Evolutionary conservation across 805 yeast genomes (phyloP), one percentile per base, ranked within the genome.

Genomic region (Nakazawaea siamensis): DNA sequence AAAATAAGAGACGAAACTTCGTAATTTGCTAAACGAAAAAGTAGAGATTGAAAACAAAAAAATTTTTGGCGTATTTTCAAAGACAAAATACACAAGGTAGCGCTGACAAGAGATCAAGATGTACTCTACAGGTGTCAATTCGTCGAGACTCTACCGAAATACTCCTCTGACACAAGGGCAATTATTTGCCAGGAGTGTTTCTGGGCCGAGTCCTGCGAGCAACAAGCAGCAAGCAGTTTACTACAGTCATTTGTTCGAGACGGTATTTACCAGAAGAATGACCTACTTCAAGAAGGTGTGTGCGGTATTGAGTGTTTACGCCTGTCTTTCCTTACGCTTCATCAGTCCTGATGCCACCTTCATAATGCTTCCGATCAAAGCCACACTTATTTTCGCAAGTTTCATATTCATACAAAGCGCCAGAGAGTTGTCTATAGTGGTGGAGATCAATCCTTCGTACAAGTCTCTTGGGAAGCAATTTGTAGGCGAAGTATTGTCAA

Each of bases 321-420:
- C 51, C 14, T 41, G 58, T 11, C 15, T 48, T 1, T 2, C 44
- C 4, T 13, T 50, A 13, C 31, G 55, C 1, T 2, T 49, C 8
- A 2, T 50, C 3, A 23, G 55, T 6, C 42, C 46, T 5, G 38
- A 46, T 4, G 40, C 52, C 1, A 45, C 35, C 13, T 3, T 46
- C 8, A 29, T 45, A 11, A 28, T 44, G 28, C 41, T 50, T 13
- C 60, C 58, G 2, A 18, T 52, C 4, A 55, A 56, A 25, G 33
- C 47, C 12, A 18, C 41, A 2, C 3, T 48, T 5, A 32, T 58
- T 10, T 57, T 60, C 54, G 15, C 41, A 4, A 53, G 54, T 1
- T 54, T 54, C 37, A 43, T 47, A 6, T 27, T 55, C 18, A 40
- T 56, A 7, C 48, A 54, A 32, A 44, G 46, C 30, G 44, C 56